Percentiles rank a stretch among this genome's conserved stretches.
Conservation (phyloP, 2,329 filamentous ascomycete species). For the Diaporthe citrichinensis region DNA sequence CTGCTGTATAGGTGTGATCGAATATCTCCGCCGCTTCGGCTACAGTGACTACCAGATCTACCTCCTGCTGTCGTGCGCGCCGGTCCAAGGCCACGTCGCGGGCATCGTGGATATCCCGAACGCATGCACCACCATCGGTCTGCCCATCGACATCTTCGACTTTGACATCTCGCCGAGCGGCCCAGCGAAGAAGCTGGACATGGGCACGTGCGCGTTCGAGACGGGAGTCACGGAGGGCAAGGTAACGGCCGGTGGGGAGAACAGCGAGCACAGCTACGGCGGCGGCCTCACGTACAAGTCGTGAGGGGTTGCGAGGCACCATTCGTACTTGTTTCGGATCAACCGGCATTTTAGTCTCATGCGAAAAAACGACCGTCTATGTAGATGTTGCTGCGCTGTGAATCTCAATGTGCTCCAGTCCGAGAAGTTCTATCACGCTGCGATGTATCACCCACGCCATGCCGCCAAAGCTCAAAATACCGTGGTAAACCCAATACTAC, state of each 20-base stretch:
- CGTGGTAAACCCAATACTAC: background rate
- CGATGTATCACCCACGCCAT: background rate
- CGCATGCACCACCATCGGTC: slow-evolving; percentile 87
- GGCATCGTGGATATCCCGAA: slow-evolving; percentile 94
- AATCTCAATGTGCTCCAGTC: background rate
- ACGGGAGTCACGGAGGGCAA: slow-evolving; percentile 60
- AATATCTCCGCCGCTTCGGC: slow-evolving; percentile 83
- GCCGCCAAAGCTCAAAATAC: background rate
- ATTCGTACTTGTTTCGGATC: background rate
- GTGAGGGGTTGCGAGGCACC: background rate
- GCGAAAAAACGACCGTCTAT: background rate
- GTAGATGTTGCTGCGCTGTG: background rate
- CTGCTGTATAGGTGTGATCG: slow-evolving; percentile 70
- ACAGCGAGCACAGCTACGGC: slow-evolving; percentile 64
- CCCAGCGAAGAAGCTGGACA: slow-evolving; percentile 67
- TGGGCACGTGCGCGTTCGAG: slow-evolving; percentile 80
- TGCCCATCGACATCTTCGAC: slow-evolving; percentile 95
- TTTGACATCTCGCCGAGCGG: slow-evolving; percentile 86
- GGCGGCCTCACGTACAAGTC: slow-evolving; percentile 65
- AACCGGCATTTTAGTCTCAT: background rate
- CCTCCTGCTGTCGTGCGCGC: slow-evolving; percentile 86
- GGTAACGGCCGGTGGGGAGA: slow-evolving; percentile 59
- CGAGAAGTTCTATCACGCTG: background rate
- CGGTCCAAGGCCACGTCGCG: slow-evolving; percentile 88
- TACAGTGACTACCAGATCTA: slow-evolving; percentile 85